These are phyloP conservation scores for Calophaca sinica DNA, from an alignment of 306 rosid genomes.

Conservation along the genomic window DNA sequence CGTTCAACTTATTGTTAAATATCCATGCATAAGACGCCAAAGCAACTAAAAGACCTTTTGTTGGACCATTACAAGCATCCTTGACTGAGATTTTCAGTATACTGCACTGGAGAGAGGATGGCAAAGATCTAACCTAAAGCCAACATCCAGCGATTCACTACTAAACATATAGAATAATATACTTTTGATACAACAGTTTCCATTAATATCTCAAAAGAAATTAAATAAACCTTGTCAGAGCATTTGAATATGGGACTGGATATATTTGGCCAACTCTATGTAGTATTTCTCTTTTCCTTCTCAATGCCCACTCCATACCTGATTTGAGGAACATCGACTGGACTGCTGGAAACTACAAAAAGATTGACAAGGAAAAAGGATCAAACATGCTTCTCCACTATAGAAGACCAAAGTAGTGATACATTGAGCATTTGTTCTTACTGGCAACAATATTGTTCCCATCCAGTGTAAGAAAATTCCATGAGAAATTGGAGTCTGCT, in stretches of 20 bases:
- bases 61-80: slow-evolving; percentile 57
- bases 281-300: slow-evolving; percentile 46
- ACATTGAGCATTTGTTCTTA: slow-evolving; percentile 49
- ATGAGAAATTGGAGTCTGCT: slow-evolving; percentile 63
- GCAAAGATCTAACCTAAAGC: slow-evolving; percentile 65
- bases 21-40: slow-evolving; percentile 32
- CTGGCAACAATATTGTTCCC: slow-evolving; percentile 77
- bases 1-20: background rate
- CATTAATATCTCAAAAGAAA: slow-evolving; percentile 19
- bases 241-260: slow-evolving; percentile 58
- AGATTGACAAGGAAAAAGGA: slow-evolving; percentile 5
- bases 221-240: slow-evolving; percentile 67
- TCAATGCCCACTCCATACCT: slow-evolving; percentile 63
- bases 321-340: slow-evolving; percentile 75
- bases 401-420: slow-evolving; percentile 25
- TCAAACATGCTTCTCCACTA: background rate
- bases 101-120: slow-evolving; percentile 65
- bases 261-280: slow-evolving; percentile 72
- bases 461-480: slow-evolving; percentile 73
- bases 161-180: slow-evolving; percentile 33
- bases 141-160: slow-evolving; percentile 22
- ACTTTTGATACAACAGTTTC: background rate
- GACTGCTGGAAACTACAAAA: slow-evolving; percentile 79
- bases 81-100: slow-evolving; percentile 69
- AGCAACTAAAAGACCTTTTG: slow-evolving; percentile 63